Conservation (phyloP, 768 basidiomycete genomes). For the Kondoa subrosea region DNA sequence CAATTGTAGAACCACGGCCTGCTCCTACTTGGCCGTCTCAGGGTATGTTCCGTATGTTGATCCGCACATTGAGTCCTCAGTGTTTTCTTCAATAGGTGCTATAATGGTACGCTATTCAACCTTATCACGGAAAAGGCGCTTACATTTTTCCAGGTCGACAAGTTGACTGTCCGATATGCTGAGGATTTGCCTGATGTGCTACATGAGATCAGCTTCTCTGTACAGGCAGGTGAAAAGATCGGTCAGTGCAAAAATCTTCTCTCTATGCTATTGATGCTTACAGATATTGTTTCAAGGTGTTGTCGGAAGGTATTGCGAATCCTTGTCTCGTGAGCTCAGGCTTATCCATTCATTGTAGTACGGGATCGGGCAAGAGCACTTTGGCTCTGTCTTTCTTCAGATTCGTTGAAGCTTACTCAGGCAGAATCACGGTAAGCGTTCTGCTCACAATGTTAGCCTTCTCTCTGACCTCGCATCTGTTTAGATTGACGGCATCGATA, state of each 20-base stretch:
- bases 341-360: no score
- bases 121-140: no score
- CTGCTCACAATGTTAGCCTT: not conserved
- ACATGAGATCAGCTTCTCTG: constrained; percentile 32
- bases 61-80: constrained; percentile 17
- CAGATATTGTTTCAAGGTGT: constrained; percentile 3
- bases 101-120: no score
- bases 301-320: no score
- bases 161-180: constrained; percentile 29
- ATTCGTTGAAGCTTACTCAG: constrained; percentile 34
- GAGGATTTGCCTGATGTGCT: constrained; percentile 33
- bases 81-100: constrained; percentile 25
- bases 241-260: constrained; percentile 11
- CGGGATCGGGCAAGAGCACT: constrained; percentile 41
- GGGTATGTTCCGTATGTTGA: constrained; percentile 22
- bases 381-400: constrained; percentile 37
- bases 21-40: constrained; percentile 24
- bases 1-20: constrained; percentile 26
- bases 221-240: constrained; percentile 34
- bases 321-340: no score
- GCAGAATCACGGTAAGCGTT: constrained; percentile 20
- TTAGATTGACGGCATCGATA: constrained; percentile 35
- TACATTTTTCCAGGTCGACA: no score
- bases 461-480: not conserved
- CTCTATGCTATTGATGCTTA: not conserved